A percentile compares a stretch with the other conserved stretches of the same genome.
Evolutionary conservation across 2,329 filamentous ascomycete genomes (phyloP).

Genomic region (Fusarium veterinarium): DNA sequence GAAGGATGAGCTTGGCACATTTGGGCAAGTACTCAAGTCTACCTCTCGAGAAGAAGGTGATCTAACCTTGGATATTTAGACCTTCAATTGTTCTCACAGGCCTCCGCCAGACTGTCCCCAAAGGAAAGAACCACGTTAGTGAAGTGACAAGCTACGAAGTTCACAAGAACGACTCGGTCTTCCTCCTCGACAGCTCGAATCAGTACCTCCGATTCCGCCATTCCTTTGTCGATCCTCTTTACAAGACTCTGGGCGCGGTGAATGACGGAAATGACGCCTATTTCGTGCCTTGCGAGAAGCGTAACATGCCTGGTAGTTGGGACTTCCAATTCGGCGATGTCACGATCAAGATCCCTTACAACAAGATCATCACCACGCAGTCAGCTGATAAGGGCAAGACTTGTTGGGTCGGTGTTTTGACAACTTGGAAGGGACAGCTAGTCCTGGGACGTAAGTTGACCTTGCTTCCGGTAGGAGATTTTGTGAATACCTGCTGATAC

Average conservation of each 20-base stretch:
- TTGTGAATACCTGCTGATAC: rapidly evolving
- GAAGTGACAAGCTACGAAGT: background rate
- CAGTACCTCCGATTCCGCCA: background rate
- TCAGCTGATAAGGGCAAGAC: background rate
- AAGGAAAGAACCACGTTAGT: background rate
- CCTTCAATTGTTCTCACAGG: background rate
- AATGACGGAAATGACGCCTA: background rate
- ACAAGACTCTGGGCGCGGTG: background rate
- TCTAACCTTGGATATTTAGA: background rate
- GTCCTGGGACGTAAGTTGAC: background rate
- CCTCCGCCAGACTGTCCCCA: background rate
- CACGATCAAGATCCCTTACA: background rate
- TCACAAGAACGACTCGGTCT: background rate
- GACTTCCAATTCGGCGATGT: background rate
- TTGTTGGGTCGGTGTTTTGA: background rate
- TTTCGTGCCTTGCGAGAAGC: background rate
- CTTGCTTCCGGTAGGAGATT: rapidly evolving
- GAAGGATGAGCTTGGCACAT: background rate
- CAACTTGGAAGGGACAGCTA: background rate
- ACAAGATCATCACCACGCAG: background rate
- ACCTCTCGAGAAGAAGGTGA: background rate
- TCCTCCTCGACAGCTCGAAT: background rate
- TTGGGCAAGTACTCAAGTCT: background rate
- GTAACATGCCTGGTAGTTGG: background rate
- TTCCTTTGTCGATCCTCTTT: background rate